A percentile compares a stretch with the other conserved stretches of the same genome.
Conservation (phyloP, 1,284 basidiomycete genomes). For the Ganoderma meredithae region DNA sequence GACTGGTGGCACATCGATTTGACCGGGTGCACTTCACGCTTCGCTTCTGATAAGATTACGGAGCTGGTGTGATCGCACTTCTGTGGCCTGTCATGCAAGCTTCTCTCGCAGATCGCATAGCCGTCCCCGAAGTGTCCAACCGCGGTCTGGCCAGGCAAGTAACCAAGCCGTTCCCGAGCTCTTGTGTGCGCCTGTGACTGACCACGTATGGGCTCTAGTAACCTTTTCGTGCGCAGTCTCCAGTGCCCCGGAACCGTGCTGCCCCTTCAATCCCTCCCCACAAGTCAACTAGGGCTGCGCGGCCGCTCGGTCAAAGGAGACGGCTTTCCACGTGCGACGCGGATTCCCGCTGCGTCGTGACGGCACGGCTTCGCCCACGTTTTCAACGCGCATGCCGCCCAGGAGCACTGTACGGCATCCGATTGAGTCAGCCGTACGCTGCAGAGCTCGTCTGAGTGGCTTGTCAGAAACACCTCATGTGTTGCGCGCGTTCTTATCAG, state of each 20-base stretch:
- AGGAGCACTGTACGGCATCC: slow-evolving; percentile 18
- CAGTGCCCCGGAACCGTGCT: slow-evolving; percentile 27
- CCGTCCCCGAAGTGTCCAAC: slow-evolving; percentile 25
- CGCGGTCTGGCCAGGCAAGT: slow-evolving; percentile 30
- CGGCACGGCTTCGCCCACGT: slow-evolving; percentile 18
- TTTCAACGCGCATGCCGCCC: slow-evolving; percentile 17
- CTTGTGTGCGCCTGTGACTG: slow-evolving; percentile 31
- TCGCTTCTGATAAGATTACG: slow-evolving; percentile 27
- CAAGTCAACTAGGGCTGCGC: slow-evolving; percentile 13
- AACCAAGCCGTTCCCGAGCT: slow-evolving; percentile 28
- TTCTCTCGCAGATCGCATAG: slow-evolving; percentile 30
- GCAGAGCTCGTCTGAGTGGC: slow-evolving; percentile 22
- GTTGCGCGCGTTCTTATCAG: slow-evolving; percentile 20
- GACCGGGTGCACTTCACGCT: background rate
- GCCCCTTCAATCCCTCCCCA: slow-evolving; percentile 25
- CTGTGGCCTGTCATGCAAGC: slow-evolving; percentile 19
- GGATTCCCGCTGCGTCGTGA: slow-evolving; percentile 27
- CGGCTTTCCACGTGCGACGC: slow-evolving; percentile 25
- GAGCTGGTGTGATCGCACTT: slow-evolving; percentile 13
- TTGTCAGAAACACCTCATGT: slow-evolving; percentile 26
- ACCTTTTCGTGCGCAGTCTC: slow-evolving; percentile 26
- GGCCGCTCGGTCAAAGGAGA: slow-evolving; percentile 12
- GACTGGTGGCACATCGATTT: slow-evolving; percentile 12
- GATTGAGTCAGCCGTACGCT: slow-evolving; percentile 19
- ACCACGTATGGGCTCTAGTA: slow-evolving; percentile 20